Evolutionary conservation across 2,329 filamentous ascomycete genomes (phyloP).

Genomic region (Lasiodiplodia citricola): DNA sequence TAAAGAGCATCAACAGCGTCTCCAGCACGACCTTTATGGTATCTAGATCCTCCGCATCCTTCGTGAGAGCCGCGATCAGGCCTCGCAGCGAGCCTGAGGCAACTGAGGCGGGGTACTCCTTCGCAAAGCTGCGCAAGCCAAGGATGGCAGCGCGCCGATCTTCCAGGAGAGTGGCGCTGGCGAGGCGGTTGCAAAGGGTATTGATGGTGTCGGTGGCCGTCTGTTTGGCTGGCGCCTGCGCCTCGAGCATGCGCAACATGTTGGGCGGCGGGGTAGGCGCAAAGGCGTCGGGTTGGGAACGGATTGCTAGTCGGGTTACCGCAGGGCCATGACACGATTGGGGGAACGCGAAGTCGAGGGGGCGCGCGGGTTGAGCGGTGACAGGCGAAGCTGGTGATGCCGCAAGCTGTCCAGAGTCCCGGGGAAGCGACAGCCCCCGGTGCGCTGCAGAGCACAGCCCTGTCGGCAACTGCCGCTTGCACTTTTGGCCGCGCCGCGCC

Average conservation of each 20-base stretch:
- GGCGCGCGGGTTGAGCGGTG: slow-evolving; percentile 1
- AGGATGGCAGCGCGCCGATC: slow-evolving; percentile 93
- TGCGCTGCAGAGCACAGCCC: background rate
- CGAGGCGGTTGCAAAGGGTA: slow-evolving; percentile 83
- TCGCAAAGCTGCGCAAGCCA: slow-evolving; percentile 92
- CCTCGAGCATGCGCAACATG: slow-evolving; percentile 60
- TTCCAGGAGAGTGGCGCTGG: slow-evolving; percentile 89
- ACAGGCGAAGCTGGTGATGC: slow-evolving; percentile 17
- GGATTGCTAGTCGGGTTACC: background rate
- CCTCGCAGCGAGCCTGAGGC: slow-evolving; percentile 90
- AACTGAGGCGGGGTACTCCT: slow-evolving; percentile 94
- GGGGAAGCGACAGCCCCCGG: slow-evolving; percentile 1
- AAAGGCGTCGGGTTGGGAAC: background rate
- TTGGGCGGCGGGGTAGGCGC: background rate
- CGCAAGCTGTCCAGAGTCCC: slow-evolving; percentile 24
- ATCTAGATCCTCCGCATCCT: slow-evolving; percentile 93
- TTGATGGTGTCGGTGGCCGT: slow-evolving; percentile 94
- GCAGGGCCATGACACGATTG: slow-evolving; percentile 8
- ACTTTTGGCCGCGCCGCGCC: slow-evolving; percentile 3
- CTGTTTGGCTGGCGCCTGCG: slow-evolving; percentile 88
- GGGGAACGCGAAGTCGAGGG: slow-evolving; percentile 5
- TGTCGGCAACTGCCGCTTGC: background rate
- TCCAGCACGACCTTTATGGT: slow-evolving; percentile 95
- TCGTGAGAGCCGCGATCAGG: slow-evolving; percentile 81
- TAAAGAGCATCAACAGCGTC: slow-evolving; percentile 92